phyloP scores from a whole-genome alignment of 352 stramenopile genomes.

The Phytophthora hybrid region DNA sequence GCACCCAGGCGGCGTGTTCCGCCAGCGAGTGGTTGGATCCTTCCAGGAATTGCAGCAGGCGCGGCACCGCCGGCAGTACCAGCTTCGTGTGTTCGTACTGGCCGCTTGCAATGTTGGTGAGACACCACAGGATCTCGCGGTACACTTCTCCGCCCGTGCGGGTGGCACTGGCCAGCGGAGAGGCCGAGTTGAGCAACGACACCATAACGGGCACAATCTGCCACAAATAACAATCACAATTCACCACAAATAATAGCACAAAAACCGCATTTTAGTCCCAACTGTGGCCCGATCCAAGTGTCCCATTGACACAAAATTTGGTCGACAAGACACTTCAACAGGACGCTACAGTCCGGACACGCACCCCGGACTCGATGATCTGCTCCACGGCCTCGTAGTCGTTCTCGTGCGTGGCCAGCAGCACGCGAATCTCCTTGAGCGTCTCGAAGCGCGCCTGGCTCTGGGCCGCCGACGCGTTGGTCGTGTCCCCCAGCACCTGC shows the following conservation, averaged over 20 bases:
- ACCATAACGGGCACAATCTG: conserved; percentile 83
- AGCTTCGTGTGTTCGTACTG: conserved; percentile 88
- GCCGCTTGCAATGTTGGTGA: conserved; percentile 86
- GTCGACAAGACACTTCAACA: conserved; percentile 3
- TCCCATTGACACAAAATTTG: not conserved
- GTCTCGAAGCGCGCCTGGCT: conserved; percentile 76
- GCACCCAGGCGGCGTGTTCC: conserved; percentile 81
- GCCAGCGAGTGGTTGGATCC: conserved; percentile 62
- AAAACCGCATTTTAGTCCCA: conserved; percentile 6
- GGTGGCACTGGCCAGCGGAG: conserved; percentile 68
- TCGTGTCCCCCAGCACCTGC: conserved; percentile 51
- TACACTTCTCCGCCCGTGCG: conserved; percentile 76
- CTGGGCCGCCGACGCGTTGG: conserved; percentile 42
- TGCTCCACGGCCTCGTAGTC: conserved; percentile 76
- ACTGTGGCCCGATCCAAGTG: not conserved
- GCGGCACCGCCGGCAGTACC: conserved; percentile 77
- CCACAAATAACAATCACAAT: conserved; percentile 10
- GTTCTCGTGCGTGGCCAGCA: conserved; percentile 68
- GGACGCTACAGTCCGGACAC: conserved; percentile 26
- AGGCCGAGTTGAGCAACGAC: conserved; percentile 69
- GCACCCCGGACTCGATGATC: conserved; percentile 81
- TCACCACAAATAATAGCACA: conserved; percentile 16
- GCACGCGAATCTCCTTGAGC: conserved; percentile 71
- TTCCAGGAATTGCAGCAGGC: conserved; percentile 78
- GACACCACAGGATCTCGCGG: conserved; percentile 83